These are phyloP conservation scores for Metschnikowia picachoensis DNA, from an alignment of 805 yeast species.

Conservation along the genomic window DNA sequence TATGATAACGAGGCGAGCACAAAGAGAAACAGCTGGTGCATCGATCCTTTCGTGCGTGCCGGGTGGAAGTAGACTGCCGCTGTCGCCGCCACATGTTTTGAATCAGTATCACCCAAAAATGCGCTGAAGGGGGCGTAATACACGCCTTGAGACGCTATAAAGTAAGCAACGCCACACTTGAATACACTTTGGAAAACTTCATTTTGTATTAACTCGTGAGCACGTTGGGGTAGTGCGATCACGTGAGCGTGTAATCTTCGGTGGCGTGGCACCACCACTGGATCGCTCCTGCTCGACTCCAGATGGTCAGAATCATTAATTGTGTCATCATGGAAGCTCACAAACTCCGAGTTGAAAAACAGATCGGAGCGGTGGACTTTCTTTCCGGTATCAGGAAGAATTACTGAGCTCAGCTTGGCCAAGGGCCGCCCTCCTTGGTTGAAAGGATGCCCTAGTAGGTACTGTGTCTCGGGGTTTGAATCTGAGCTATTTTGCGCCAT, in stretches of 20 bases:
- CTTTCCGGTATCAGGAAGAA: conserved; percentile 37
- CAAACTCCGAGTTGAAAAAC: conserved; percentile 23
- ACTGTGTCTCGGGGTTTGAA: conserved; percentile 5
- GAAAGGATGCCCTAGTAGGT: conserved; percentile 4
- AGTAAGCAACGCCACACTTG: conserved; percentile 72
- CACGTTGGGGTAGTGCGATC: not conserved
- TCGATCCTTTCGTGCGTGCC: conserved; percentile 71
- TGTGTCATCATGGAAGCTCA: conserved; percentile 19
- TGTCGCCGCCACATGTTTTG: conserved; percentile 79
- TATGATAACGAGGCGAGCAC: conserved; percentile 52
- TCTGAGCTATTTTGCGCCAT: not conserved
- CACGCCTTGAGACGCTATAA: conserved; percentile 70
- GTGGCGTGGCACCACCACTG: not conserved
- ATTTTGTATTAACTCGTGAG: not conserved
- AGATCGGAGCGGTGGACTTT: conserved; percentile 34
- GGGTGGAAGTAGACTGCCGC: conserved; percentile 85
- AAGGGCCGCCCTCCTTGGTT: not conserved
- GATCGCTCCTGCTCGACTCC: conserved; percentile 5
- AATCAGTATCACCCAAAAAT: conserved; percentile 60
- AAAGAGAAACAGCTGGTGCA: conserved; percentile 69
- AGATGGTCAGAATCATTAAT: conserved; percentile 15
- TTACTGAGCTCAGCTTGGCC: conserved; percentile 32
- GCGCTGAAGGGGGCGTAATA: conserved; percentile 49
- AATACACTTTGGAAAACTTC: conserved; percentile 34
- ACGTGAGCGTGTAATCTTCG: not conserved